Evolutionary conservation across 2,329 filamentous ascomycete genomes (phyloP), one percentile per base, ranked within the genome.

Genomic region (Ophiocordyceps camponoti-floridani): DNA sequence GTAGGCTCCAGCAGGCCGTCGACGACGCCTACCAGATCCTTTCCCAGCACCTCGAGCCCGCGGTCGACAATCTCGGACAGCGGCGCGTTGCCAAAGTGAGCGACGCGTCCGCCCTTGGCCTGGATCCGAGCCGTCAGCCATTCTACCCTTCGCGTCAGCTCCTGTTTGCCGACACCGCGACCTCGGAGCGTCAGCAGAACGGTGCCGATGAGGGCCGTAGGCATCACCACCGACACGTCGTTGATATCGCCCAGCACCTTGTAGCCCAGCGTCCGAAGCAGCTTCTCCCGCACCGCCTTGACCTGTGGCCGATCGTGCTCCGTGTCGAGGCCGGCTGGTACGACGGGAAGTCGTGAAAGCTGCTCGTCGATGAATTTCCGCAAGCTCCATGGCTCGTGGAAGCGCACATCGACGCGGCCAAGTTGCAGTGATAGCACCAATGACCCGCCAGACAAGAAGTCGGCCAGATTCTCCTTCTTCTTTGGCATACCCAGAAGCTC

Each of bases 201-300:
- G 0, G 91, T 98, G 6, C 91, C 91, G 26, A 98, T 93, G 40
- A 98, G 70, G 0, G 91, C 89, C 0, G 91, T 96, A 1, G 91
- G 91, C 91, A 98, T 98, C 42, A 98, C 86, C 0, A 98, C 91
- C 0, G 88, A 94, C 2, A 94, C 89, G 31, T 82, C 77, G 57
- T 98, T 98, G 64, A 98, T 98, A 54, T 98, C 85, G 1, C 84
- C 82, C 2, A 98, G 69, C 1, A 96, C 87, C 53, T 84, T 84
- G 64, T 95, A 98, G 1, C 91, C 91, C 45, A 98, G 69, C 0
- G 85, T 93, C 33, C 87, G 75, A 12, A 98, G 65, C 2, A 98
- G 66, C 47, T 84, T 82, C 45, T 85, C 73, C 23, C 81, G 72
- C 12, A 80, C 67, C 1, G 69, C 63, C 5, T 70, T 62, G 19